Base-by-base conservation (phyloP, 2,329 filamentous ascomycete species). In the Clarireedia hainanense region DNA sequence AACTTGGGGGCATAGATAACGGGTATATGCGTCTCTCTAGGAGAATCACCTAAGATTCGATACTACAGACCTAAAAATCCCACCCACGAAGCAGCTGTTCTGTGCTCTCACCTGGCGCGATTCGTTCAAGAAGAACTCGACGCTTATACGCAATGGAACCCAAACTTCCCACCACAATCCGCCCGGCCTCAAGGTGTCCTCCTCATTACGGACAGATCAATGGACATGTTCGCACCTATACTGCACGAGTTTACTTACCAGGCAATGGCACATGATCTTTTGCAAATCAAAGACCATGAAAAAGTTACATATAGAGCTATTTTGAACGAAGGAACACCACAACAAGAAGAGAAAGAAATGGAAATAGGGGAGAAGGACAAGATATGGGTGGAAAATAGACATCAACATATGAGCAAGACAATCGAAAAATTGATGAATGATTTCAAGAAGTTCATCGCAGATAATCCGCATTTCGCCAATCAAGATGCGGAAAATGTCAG, bases 241-340 rank as follows among this genome's bases (percentile, higher is more conserved):
- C 69, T 97, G 4, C 94, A 99, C 72, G 94, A 99, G 67, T 96
- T 99, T 69, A 96, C 94, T 12, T 99, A 97, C 70, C 94, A 99
- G 72, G 91, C 94, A 50, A 97, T 99, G 92, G 92, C 90, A 3
- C 89, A 96, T 70, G 94, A 99, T 68, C 76, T 99, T 7, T 75
- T 99, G 30, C 87, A 88, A 0, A 90, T 99, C 67, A 85, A 88
- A 65, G 94, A 97, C 53, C 86, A 82, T 24, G 91, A 96, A 61
- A 96, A 94, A 70, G 80, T 95, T 9, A 90, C 86, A 0, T 99
- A 91, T 69, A 86, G 85, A 62, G 91, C 91, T 52, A 76, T 80
- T 2, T 76, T 94, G 60, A 94, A 95, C 61, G 83, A 91, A 64
- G 89, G 87, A 9, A 77, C 80, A 3, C 72, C 76, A 0, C 81